Evolutionary conservation across 179 eudicot species (phyloP).

Genomic region (Sideroxylon spinosum): DNA sequence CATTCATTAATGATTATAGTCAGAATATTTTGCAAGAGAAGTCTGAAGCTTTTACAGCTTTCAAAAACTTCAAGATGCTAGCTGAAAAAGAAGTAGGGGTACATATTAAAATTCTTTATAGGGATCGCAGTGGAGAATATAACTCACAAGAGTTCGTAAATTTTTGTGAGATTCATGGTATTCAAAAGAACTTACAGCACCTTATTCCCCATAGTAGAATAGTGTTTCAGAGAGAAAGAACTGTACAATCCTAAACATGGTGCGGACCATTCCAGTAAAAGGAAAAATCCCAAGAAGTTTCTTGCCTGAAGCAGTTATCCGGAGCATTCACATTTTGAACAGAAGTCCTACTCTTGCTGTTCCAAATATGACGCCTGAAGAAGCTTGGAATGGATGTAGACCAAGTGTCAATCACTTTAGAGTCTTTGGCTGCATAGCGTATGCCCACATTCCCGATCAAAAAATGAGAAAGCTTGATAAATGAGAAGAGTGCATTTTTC

Average conservation of each 20-base stretch:
- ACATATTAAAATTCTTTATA: too few species aligned
- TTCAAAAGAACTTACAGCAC: too few species aligned
- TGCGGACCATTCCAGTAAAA: too few species aligned
- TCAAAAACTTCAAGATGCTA: too few species aligned
- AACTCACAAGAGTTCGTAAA: too few species aligned
- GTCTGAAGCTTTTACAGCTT: too few species aligned
- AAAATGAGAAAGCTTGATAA: background rate
- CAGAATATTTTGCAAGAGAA: background rate
- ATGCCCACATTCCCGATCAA: conserved; percentile 10
- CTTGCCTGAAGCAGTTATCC: background rate
- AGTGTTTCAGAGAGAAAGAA: too few species aligned
- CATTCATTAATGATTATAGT: conserved; percentile 8
- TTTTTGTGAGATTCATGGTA: too few species aligned
- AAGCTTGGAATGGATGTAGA: conserved; percentile 13
- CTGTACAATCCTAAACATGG: too few species aligned
- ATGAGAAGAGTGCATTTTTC: background rate
- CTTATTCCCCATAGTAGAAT: too few species aligned
- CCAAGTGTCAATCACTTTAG: background rate
- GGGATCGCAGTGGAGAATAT: too few species aligned
- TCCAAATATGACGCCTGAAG: conserved; percentile 4
- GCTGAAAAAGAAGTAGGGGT: too few species aligned
- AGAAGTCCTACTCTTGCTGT: background rate
- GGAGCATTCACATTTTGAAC: background rate
- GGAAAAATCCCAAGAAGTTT: background rate
- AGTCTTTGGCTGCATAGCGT: background rate